Base-by-base conservation (phyloP, 2,329 filamentous ascomycete species). In the Xylariaceae sp. region DNA sequence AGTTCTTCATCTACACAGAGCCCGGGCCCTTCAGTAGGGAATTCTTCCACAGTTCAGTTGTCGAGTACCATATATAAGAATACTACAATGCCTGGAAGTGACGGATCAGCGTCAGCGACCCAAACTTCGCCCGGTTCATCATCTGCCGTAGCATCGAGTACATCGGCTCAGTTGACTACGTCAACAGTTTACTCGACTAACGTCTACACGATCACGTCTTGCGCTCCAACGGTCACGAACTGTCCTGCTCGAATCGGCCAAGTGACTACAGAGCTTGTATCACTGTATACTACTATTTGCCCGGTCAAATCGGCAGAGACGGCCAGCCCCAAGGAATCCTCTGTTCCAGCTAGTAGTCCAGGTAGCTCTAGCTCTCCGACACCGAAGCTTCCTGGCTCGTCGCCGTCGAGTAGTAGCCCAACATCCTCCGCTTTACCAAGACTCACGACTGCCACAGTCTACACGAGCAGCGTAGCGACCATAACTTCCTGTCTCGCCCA, bases 121-220 rank as follows among this genome's bases (percentile, higher is more conserved):
- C 51, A 51, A 5, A 45, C 41, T 41, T 50, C 47, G 2, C 39
- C 56, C 2, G 54, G 53, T 8, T 19, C 19, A 19, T 60, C 62
- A 29, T 55, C 60, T 37, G 44, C 29, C 12, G 47, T 53, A n/a
- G 29, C 31, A 8, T 53, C 51, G 2, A 54, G 40, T 39, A 53
- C 55, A 11, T 53, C 55, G 2, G 51, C 55, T 37, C 9, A 41
- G 37, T 47, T 64, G 49, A 67, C 65, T 11, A 66, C 61, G 1
- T 67, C 65, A 6, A 66, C 64, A 31, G 64, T 67, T 2, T 66
- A 66, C 45, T 67, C 66, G 7, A 68, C 65, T 1, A 67, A 63
- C 43, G 51, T 67, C 32, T 67, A 67, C 47, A 66, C 63, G 3
- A 55, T 67, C 26, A 67, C 64, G 1, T 66, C 62, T 8, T 67